Conservation (phyloP, 306 rosid genomes). For the Trichosanthes truncata region DNA sequence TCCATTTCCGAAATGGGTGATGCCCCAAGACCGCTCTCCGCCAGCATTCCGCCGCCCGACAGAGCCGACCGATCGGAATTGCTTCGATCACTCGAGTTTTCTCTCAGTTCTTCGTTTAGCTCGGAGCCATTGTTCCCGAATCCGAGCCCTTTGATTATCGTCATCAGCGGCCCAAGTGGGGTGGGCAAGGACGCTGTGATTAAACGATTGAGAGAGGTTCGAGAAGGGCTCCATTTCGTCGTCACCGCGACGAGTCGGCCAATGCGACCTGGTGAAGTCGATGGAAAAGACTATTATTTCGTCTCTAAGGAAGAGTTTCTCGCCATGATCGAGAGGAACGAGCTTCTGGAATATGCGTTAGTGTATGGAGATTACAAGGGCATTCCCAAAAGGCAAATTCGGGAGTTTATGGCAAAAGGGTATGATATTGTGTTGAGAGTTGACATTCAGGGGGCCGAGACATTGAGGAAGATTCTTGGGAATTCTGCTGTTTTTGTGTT, state of each 20-base stretch:
- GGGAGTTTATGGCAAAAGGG: constrained; percentile 69
- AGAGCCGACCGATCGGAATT: constrained; percentile 49
- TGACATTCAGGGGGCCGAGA: constrained; percentile 85
- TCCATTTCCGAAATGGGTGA: constrained; percentile 40
- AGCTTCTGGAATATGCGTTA: constrained; percentile 73
- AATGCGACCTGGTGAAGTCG: constrained; percentile 48
- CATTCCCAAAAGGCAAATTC: constrained; percentile 73
- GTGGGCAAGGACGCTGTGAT: constrained; percentile 91
- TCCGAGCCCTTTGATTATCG: constrained; percentile 59
- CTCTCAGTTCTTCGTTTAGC: constrained; percentile 52
- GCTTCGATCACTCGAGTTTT: constrained; percentile 65
- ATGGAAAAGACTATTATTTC: constrained; percentile 67
- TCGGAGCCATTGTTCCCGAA: constrained; percentile 43
- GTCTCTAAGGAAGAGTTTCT: constrained; percentile 66
- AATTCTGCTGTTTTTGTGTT: constrained; percentile 65
- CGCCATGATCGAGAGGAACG: constrained; percentile 42
- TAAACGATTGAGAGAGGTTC: constrained; percentile 35
- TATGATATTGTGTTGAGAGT: constrained; percentile 68
- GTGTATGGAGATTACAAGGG: constrained; percentile 95
- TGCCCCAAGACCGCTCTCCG: constrained; percentile 17
- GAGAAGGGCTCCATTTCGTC: constrained; percentile 60
- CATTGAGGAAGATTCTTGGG: constrained; percentile 61
- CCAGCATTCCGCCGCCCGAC: constrained; percentile 35
- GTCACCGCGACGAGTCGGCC: constrained; percentile 72
- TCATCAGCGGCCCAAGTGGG: constrained; percentile 89